Evolutionary conservation across 106 monocot genomes (phyloP), one percentile per base, ranked within the genome.

Genomic region (Cymbidium sinense): DNA sequence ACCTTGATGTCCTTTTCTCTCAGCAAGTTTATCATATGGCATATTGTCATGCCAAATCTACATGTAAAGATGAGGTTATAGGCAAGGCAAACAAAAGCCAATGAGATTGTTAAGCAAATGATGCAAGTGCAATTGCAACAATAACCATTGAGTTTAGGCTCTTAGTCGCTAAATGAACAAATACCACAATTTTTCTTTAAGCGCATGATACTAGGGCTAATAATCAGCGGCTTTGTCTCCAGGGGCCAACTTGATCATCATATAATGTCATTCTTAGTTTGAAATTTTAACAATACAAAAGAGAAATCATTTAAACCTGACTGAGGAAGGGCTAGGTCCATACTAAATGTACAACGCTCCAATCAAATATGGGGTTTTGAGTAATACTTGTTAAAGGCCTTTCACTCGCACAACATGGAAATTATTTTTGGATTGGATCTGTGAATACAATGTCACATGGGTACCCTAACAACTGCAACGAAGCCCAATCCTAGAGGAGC

Each of bases 1-100:
- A 3, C 96, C 94, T 62, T 98, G 96, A 77, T 98, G 96, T 41
- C 96, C 96, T 88, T 98, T 98, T 71, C 96, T 91, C 62, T 98
- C 94, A 12, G 94, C 94, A 82, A 98, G 80, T 88, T 94, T 94
- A 78, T 87, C 85, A 73, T 98, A 88, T 51, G 94, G 96, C 94
- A 98, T 98, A 79, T 98, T 98, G 74, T 84, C 85, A 81, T 94
- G 96, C 96, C 96, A 94, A 77, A 98, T 98, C 96, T 67, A 67
- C 29, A 67, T 25, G 61, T 25, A 62, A 62, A 62, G 15, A 25
- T 25, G 2, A 0, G 15, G 61, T 62, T 8, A 62, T 4, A 62
- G 12, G 61, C 23, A 62, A 7, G 2, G 27, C 27, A 62, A 62
- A 27, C n/a, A 62, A 54, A 19, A 54, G 20, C 18, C n/a, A n/a